A percentile compares a stretch with the other conserved stretches of the same genome.
Conservation (phyloP, 2,329 filamentous ascomycete species). For the Juglanconis juglandina region DNA sequence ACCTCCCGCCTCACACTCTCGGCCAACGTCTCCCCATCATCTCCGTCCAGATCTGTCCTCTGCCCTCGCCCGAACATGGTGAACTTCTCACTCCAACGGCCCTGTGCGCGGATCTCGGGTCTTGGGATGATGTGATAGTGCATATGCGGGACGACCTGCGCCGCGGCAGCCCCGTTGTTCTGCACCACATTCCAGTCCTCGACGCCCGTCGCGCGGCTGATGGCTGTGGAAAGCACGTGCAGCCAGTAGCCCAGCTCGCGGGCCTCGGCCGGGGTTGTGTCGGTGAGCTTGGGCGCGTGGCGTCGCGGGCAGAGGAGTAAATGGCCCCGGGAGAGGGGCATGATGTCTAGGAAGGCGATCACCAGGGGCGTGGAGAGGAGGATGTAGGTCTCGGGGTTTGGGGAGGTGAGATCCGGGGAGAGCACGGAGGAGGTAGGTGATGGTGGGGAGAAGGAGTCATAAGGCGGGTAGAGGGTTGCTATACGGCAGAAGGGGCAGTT, state of each 20-base stretch:
- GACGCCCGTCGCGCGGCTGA: conserved; percentile 66
- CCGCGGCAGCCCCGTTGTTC: conserved; percentile 86
- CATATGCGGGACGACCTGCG: conserved; percentile 88
- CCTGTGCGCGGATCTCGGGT: conserved; percentile 60
- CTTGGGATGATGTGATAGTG: conserved; percentile 94
- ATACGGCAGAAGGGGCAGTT: conserved; percentile 64
- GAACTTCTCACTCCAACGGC: conserved; percentile 60
- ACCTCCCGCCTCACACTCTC: conserved; percentile 49
- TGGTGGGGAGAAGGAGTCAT: conserved; percentile 42
- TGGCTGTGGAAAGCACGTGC: conserved; percentile 67
- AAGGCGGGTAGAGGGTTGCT: conserved; percentile 45
- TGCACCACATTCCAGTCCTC: conserved; percentile 95
- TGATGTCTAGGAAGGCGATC: conserved; percentile 88
- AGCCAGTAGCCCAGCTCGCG: conserved; percentile 66
- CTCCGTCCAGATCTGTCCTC: conserved; percentile 72
- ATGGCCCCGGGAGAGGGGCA: conserved; percentile 81
- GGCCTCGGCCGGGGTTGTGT: conserved; percentile 62
- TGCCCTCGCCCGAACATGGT: conserved; percentile 78
- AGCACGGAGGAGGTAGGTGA: conserved; percentile 31
- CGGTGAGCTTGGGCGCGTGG: conserved; percentile 75
- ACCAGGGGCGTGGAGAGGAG: conserved; percentile 75
- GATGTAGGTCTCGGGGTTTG: conserved; percentile 52
- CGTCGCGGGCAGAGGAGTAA: conserved; percentile 74
- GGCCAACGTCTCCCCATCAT: conserved; percentile 63
- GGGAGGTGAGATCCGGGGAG: conserved; percentile 32